Evolutionary conservation across 352 stramenopile genomes (phyloP).

Genomic region (Globisporangium heterothallicum): DNA sequence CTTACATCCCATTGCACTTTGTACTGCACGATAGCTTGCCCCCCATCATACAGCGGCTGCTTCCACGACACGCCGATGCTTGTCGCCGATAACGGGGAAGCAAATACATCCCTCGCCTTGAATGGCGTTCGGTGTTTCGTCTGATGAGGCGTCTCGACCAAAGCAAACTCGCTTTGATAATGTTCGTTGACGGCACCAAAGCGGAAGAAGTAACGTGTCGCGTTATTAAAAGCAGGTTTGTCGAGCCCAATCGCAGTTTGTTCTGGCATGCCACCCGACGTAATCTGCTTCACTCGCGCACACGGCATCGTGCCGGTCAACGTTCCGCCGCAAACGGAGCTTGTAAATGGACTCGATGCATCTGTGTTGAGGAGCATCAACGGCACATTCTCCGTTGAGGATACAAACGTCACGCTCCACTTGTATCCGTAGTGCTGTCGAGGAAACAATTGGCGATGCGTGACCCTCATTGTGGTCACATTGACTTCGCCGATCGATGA

Average conservation of each 20-base stretch:
- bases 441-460: slow-evolving; percentile 21
- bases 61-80: slow-evolving; percentile 73
- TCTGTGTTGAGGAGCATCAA: slow-evolving; percentile 46
- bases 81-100: slow-evolving; percentile 29
- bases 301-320: slow-evolving; percentile 57
- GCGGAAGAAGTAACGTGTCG: slow-evolving; percentile 40
- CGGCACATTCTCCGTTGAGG: slow-evolving; percentile 25
- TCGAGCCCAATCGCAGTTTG: slow-evolving; percentile 19
- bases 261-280: slow-evolving; percentile 30
- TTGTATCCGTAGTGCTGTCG: slow-evolving; percentile 52
- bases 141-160: slow-evolving; percentile 17
- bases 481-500: slow-evolving; percentile 48
- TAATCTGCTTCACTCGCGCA: slow-evolving; percentile 24
- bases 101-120: slow-evolving; percentile 22
- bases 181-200: slow-evolving; percentile 27
- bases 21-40: slow-evolving; percentile 83
- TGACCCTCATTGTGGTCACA: slow-evolving; percentile 31
- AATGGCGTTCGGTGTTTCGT: slow-evolving; percentile 24
- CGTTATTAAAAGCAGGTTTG: slow-evolving; percentile 15
- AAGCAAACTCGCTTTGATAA: slow-evolving; percentile 27
- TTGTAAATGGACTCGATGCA: slow-evolving; percentile 23
- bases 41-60: slow-evolving; percentile 57
- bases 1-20: slow-evolving; percentile 91
- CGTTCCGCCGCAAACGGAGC: slow-evolving; percentile 47
- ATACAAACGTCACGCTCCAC: slow-evolving; percentile 63